phyloP scores from a whole-genome alignment of 139 green algal species.

The Trebouxia sp. region DNA sequence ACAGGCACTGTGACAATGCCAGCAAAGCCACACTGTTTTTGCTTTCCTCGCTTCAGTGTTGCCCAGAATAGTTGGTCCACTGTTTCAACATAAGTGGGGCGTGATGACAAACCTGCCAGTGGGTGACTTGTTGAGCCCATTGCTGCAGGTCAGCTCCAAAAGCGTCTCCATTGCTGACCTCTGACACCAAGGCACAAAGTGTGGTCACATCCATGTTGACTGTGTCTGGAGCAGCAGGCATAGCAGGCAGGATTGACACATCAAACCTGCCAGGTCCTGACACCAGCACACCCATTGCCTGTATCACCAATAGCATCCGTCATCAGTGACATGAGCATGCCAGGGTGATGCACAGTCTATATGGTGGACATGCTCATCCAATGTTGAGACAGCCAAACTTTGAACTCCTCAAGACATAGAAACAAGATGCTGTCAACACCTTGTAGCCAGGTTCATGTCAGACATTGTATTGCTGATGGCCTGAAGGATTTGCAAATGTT shows the following conservation, averaged over 20 bases:
- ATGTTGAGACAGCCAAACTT: neutral
- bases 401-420: too few relatives aligned
- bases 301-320: neutral
- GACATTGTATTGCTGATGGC: too few relatives aligned
- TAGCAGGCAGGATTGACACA: conserved; percentile 27
- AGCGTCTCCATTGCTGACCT: conserved; percentile 38
- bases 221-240: conserved; percentile 30
- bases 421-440: too few relatives aligned
- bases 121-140: conserved; percentile 37
- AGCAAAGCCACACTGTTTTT: too few relatives aligned
- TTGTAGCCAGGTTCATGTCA: too few relatives aligned
- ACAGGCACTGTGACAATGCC: too few relatives aligned
- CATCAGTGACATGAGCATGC: neutral
- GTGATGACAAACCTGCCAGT: conserved; percentile 34
- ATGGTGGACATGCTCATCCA: neutral
- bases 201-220: conserved; percentile 59
- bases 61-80: neutral
- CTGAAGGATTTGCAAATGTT: neutral
- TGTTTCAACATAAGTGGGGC: neutral
- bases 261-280: conserved; percentile 21
- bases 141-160: conserved; percentile 5
- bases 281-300: conserved; percentile 45
- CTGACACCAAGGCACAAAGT: conserved; percentile 61
- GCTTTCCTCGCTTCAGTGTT: too few relatives aligned
- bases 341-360: neutral